These are phyloP conservation scores for Naganishia antarctica DNA, from an alignment of 768 basidiomycete genomes.

Conservation along the genomic window DNA sequence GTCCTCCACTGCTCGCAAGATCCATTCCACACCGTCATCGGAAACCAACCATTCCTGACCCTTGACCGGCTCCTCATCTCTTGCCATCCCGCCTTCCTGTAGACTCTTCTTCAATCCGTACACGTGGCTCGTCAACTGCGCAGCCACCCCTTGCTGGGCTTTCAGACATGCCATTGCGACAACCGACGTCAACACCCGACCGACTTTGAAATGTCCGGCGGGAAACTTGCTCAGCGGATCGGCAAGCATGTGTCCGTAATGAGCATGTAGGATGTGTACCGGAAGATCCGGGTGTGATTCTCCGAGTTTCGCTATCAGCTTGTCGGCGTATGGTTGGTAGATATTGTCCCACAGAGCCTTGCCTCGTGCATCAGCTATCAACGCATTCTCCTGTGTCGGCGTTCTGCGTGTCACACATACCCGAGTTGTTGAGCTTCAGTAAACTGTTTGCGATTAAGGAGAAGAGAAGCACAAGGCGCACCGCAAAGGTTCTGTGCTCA, in stretches of 20 bases:
- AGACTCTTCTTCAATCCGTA: slow-evolving; percentile 83
- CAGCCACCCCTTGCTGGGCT: slow-evolving; percentile 75
- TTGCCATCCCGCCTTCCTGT: slow-evolving; percentile 56
- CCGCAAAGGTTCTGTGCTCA: slow-evolving; percentile 67
- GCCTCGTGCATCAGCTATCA: slow-evolving; percentile 65
- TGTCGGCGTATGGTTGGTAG: slow-evolving; percentile 82
- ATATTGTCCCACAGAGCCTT: slow-evolving; percentile 74
- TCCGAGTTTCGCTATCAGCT: slow-evolving; percentile 78
- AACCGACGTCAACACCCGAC: slow-evolving; percentile 75
- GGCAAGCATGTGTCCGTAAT: slow-evolving; percentile 50
- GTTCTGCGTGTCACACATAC: no score
- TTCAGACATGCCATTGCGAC: slow-evolving; percentile 80
- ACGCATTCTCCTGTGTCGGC: slow-evolving; percentile 54
- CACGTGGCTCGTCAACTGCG: slow-evolving; percentile 80
- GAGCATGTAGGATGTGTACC: slow-evolving; percentile 51
- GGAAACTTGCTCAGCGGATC: slow-evolving; percentile 38
- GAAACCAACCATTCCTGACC: slow-evolving; percentile 67
- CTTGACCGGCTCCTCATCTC: slow-evolving; percentile 54
- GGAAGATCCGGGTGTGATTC: slow-evolving; percentile 92
- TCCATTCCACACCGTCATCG: slow-evolving; percentile 85
- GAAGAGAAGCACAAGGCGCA: no score
- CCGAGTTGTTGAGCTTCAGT: no score
- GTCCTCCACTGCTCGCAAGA: slow-evolving; percentile 77
- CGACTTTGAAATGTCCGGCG: slow-evolving; percentile 51
- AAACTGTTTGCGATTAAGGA: no score